A percentile compares a stretch with the other conserved stretches of the same genome.
Evolutionary conservation across 108 stramenopile genomes (phyloP).

Genomic region (Mediolabrus comicus): DNA sequence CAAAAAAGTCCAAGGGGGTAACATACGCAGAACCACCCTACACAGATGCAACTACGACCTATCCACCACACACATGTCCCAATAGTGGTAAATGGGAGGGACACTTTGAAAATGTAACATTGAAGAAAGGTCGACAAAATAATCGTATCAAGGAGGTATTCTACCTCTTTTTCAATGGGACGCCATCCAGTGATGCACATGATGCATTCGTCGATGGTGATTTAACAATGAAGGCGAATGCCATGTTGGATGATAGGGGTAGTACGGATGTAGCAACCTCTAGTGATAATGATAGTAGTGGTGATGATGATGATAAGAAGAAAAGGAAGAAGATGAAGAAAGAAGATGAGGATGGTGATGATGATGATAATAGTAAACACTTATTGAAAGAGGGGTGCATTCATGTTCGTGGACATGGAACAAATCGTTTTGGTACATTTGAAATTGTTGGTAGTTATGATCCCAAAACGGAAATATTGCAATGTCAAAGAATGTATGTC

Average conservation of each 20-base stretch:
- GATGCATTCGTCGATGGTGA: constrained; percentile 21
- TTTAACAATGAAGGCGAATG: constrained; percentile 15
- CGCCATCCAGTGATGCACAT: constrained; percentile 47
- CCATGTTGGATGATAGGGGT: constrained; percentile 16
- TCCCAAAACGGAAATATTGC: constrained; percentile 42
- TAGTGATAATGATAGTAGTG: background rate
- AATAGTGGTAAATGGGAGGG: constrained; percentile 71
- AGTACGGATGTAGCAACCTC: background rate
- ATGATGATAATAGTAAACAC: background rate
- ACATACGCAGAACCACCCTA: constrained; percentile 53
- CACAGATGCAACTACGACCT: constrained; percentile 48
- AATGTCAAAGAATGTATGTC: constrained; percentile 78
- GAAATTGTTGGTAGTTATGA: constrained; percentile 77
- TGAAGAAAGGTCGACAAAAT: constrained; percentile 16
- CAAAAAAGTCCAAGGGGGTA: background rate
- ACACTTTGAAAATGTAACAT: constrained; percentile 67
- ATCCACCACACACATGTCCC: constrained; percentile 48
- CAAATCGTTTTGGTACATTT: constrained; percentile 83
- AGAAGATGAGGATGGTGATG: constrained; percentile 3
- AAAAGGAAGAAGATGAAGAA: background rate
- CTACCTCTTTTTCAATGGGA: constrained; percentile 75
- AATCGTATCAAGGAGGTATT: constrained; percentile 61
- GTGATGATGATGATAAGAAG: background rate
- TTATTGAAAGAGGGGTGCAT: constrained; percentile 37
- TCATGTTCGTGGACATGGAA: constrained; percentile 70